These are phyloP conservation scores for Gossypium stocksii DNA, from an alignment of 345 rosid species.

Conservation along the genomic window DNA sequence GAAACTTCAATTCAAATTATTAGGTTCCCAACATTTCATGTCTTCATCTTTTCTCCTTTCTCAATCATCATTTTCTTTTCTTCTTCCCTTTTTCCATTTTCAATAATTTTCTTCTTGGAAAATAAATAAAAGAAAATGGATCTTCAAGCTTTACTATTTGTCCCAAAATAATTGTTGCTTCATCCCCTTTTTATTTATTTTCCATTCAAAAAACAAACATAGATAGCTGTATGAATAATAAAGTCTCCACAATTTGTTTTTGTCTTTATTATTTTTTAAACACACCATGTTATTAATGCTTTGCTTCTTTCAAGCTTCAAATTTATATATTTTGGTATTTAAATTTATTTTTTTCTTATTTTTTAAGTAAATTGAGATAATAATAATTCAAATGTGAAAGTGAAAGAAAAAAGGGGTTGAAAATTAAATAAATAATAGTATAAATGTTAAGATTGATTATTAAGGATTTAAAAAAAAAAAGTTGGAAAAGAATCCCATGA, in stretches of 20 bases:
- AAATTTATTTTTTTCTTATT: too few species aligned
- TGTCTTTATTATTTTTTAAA: background rate
- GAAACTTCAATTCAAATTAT: constrained; percentile 1
- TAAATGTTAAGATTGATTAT: too few species aligned
- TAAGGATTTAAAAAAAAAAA: background rate
- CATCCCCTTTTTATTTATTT: background rate
- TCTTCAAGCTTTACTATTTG: background rate
- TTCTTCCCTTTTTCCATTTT: too few species aligned
- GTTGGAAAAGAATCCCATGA: background rate
- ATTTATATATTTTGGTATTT: background rate
- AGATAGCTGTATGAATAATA: background rate
- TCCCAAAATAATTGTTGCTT: background rate
- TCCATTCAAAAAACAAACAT: background rate
- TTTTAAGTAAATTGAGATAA: too few species aligned
- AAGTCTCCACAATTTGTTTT: background rate
- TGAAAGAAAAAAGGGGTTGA: too few species aligned
- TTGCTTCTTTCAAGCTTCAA: background rate
- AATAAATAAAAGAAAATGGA: too few species aligned
- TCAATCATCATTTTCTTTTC: background rate
- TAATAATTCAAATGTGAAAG: too few species aligned
- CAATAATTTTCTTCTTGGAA: too few species aligned
- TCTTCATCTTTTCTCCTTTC: background rate
- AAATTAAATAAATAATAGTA: too few species aligned
- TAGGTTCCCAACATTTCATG: constrained; percentile 13
- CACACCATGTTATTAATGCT: background rate